Conservation (phyloP, 2,329 filamentous ascomycete species). For the Hypoxylon sp. region DNA sequence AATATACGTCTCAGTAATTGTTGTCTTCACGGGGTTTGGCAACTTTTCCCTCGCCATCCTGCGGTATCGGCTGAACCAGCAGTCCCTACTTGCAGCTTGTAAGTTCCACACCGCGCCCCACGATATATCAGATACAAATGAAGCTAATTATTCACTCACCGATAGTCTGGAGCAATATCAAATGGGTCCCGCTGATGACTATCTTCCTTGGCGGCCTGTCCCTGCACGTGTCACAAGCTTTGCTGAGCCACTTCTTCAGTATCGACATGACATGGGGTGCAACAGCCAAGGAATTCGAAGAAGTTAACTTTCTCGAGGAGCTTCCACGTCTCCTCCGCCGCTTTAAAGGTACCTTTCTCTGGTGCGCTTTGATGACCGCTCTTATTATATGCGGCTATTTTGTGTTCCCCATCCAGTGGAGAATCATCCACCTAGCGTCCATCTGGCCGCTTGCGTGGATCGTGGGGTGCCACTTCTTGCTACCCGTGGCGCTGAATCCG, state of each 20-base stretch:
- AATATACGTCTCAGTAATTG: constrained; percentile 55
- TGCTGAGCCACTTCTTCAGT: constrained; percentile 60
- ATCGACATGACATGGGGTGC: constrained; percentile 60
- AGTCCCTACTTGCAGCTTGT: constrained; percentile 62
- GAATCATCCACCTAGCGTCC: constrained; percentile 70
- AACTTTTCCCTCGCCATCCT: constrained; percentile 67
- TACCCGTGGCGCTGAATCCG: constrained; percentile 74
- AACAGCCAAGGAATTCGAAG: constrained; percentile 55
- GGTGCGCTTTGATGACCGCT: constrained; percentile 48
- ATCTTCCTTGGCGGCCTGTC: constrained; percentile 62
- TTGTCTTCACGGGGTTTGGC: constrained; percentile 54
- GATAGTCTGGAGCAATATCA: constrained; percentile 68
- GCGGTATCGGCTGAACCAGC: constrained; percentile 71
- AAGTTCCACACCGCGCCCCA: constrained; percentile 44
- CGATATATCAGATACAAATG: constrained; percentile 8
- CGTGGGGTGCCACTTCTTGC: constrained; percentile 68
- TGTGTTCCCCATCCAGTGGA: constrained; percentile 62
- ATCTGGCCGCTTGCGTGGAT: constrained; percentile 71
- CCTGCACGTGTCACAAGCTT: constrained; percentile 59
- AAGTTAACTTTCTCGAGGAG: constrained; percentile 56
- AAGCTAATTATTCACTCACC: constrained; percentile 31
- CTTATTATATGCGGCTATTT: constrained; percentile 52
- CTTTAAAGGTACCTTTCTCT: constrained; percentile 56
- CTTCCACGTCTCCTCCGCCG: constrained; percentile 52
- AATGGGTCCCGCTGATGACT: constrained; percentile 61